Conservation (phyloP, 257 asterid genomes). For the Solanum sejunctum region DNA sequence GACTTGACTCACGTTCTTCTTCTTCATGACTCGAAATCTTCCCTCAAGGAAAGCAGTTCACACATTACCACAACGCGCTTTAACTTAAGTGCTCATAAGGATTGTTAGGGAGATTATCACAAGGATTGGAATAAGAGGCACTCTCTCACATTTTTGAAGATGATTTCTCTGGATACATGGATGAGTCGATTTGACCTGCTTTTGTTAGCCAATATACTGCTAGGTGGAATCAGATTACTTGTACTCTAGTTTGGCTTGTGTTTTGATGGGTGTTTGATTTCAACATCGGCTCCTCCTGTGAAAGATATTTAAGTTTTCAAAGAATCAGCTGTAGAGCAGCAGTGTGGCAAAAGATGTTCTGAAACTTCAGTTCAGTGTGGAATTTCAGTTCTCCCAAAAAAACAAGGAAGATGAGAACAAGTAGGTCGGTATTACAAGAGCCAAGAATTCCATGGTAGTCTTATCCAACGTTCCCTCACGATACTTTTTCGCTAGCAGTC, state of each 20-base stretch:
- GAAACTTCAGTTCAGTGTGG: not conserved
- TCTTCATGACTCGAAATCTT: not conserved
- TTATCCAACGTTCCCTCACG: not conserved
- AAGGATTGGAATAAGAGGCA: slow-evolving; percentile 3
- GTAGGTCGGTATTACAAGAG: not conserved
- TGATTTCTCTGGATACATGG: not conserved
- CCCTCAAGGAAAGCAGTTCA: not conserved
- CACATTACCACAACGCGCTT: slow-evolving; percentile 1
- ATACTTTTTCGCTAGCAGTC: not conserved
- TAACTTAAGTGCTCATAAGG: not conserved
- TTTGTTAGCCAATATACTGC: not conserved
- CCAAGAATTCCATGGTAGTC: not conserved
- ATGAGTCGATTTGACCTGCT: not conserved
- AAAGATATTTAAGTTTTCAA: not conserved
- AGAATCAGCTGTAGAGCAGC: not conserved
- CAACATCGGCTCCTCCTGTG: not conserved
- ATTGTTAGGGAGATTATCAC: slow-evolving; percentile 3
- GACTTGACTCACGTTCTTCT: not conserved
- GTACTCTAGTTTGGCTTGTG: not conserved
- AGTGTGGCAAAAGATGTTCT: not conserved
- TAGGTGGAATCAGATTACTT: not conserved
- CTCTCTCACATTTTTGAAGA: slow-evolving; percentile 2
- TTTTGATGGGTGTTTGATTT: not conserved
- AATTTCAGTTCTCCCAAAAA: not conserved
- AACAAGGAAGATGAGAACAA: not conserved